Evolutionary conservation across 1,284 basidiomycete species (phyloP), one percentile per base, ranked within the genome.

Genomic region (Grifola frondosa): DNA sequence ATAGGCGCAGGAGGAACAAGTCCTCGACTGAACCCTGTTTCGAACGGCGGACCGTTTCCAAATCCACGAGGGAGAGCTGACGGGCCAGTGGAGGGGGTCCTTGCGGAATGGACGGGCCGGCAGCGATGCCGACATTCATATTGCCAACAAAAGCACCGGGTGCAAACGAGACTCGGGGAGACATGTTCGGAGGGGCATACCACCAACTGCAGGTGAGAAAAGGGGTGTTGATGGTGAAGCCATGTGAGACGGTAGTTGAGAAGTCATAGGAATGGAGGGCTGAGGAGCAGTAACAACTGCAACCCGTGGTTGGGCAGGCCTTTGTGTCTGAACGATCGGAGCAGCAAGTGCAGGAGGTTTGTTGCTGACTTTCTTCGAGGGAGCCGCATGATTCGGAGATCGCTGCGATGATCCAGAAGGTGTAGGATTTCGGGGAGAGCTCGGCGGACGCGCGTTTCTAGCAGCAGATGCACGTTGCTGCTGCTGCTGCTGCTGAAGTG

Each of bases 61-160:
- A 73, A 81, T 33, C 63, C 67, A 37, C 80, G 68, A 9, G 80
- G 74, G 11, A 80, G 60, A n/a, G 71, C 66, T 20, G 78, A 78
- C 8, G 78, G 72, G 2, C 66, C 74, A 32, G 56, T 3, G 69
- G 67, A 9, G 69, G 66, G 1, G 69, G 71, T 6, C 63, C 68
- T 42, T 65, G 70, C 24, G 64, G 64, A 46, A 75, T 63, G 16
- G 73, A 64, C 29, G 70, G 62, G 6, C 68, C 69, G 12, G 72
- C 65, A 33, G 59, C 69, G 54, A 77, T 54, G 30, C 48, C 38
- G 3, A 45, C 42, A 30, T 42, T 44, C 28, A 36, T 33, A 11
- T 26, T 34, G 20, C 71, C 71, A 11, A 52, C 46, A 38, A 74
- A 84, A 29, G 75, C 66, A 3, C 72, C 66, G n/a, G 73, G 67